Evolutionary conservation across 257 asterid genomes (phyloP), one percentile per base, ranked within the genome.

Genomic region (Solanum raphanifolium): DNA sequence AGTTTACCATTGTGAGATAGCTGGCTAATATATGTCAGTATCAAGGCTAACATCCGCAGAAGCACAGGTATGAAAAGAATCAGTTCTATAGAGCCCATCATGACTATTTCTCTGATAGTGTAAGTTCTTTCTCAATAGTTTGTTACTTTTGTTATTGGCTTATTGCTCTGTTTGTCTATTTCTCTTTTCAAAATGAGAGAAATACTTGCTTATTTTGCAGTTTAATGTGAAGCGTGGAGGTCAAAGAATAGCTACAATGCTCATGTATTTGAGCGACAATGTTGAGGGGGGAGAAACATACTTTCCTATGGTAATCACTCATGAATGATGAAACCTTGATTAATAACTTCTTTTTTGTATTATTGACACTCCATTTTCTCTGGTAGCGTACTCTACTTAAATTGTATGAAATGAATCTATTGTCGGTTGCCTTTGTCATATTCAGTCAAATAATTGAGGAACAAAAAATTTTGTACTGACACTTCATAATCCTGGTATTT

Each of bases 41-140:
- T 86, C 89, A 79, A 92, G 90, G 94, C 99, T 95, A 94, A 95
- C 95, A 94, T 93, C 91, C 92, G 95, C 95, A 90, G 94, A 90
- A 90, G 95, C 94, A 93, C 98, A 96, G 98, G 96, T 96, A 96
- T 90, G 98, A 95, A 90, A 93, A 94, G 92, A 74, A 90, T 87
- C 95, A 96, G 92, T 92, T 91, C 79, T 96, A 96, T 92, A 92
- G 92, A 89, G 94, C 98, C 31, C 99, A 95, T 91, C 95, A 94
- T 75, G 98, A 96, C 91, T 96, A 93, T 91, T 96, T 96, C 91
- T 91, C 99, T 23, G 98, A 95, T 82, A 43, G 94, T 2, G 99
- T 95, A 92, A 90, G 93, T 91, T 41, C 84, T 89, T 85, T 52
- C 31, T 65, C 46, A 32, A 73, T 76, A 60, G 38, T 73, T 73